Evolutionary conservation across 495 filamentous ascomycete genomes (phyloP).

Genomic region (Pyrenula massariospora): DNA sequence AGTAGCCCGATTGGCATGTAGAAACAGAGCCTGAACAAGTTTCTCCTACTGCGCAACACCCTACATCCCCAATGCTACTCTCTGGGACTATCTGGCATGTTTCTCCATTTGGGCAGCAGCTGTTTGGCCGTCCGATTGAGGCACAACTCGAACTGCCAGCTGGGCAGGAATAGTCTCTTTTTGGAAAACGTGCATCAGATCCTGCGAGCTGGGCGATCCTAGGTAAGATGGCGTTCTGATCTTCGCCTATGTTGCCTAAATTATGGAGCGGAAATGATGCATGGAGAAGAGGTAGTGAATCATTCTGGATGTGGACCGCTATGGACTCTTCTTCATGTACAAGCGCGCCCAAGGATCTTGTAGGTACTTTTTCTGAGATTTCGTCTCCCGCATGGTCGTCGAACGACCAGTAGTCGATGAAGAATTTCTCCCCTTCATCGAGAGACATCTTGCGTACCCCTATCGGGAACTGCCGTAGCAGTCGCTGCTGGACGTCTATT

Average conservation of each 20-base stretch:
- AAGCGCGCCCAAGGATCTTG: not conserved
- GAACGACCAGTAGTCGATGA: constrained; percentile 50
- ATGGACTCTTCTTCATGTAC: not conserved
- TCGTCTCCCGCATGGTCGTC: constrained; percentile 10
- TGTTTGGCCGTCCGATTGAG: constrained; percentile 56
- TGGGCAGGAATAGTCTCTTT: constrained; percentile 62
- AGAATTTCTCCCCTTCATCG: constrained; percentile 81
- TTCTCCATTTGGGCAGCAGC: constrained; percentile 60
- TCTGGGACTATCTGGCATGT: constrained; percentile 63
- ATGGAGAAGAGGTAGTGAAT: constrained; percentile 18
- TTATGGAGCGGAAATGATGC: constrained; percentile 14
- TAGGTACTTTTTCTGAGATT: not conserved
- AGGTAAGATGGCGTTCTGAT: not conserved
- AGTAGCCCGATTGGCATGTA: constrained; percentile 51
- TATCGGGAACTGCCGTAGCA: constrained; percentile 20
- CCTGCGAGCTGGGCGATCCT: not conserved
- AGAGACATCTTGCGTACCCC: constrained; percentile 64
- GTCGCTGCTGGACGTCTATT: constrained; percentile 5
- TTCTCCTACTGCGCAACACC: constrained; percentile 69
- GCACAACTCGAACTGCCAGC: constrained; percentile 54
- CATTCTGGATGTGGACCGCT: constrained; percentile 4
- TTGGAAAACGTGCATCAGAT: constrained; percentile 4
- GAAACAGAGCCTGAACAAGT: constrained; percentile 55
- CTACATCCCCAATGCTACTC: constrained; percentile 63
- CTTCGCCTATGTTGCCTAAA: not conserved